These are phyloP conservation scores for Phytomonas serpens DNA, from an alignment of 208 protist genomes.

Conservation along the genomic window DNA sequence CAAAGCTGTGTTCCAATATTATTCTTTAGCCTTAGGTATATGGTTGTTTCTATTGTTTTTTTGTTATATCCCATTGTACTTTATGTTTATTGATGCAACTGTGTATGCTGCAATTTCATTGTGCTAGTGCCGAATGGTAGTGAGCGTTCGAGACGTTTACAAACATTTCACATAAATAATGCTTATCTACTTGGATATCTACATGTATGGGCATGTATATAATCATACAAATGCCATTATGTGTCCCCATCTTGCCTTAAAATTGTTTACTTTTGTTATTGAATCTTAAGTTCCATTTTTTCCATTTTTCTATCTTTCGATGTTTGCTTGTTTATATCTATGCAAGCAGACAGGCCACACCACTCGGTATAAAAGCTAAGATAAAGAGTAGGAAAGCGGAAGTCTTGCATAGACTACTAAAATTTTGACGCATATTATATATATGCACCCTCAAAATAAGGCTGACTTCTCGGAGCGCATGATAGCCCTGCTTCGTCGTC, in stretches of 20 bases:
- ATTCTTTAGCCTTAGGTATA: not conserved
- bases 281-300: not conserved
- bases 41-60: not conserved
- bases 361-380: not conserved
- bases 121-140: not conserved
- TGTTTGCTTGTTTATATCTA: not conserved
- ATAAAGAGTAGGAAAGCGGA: not conserved
- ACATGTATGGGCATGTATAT: not conserved
- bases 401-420: not conserved
- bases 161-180: not conserved
- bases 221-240: not conserved
- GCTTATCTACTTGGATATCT: not conserved
- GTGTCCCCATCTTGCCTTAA: not conserved
- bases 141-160: not conserved
- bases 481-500: conserved; percentile 5
- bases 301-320: not conserved
- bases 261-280: not conserved
- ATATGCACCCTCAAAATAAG: not conserved
- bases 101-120: not conserved
- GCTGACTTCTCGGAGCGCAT: conserved; percentile 13
- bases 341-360: not conserved
- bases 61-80: not conserved
- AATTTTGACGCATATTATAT: not conserved
- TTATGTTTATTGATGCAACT: not conserved
- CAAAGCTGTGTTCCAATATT: not conserved